Evolutionary conservation across 2,329 filamentous ascomycete species (phyloP).

Genomic region (Claviceps pusilla): DNA sequence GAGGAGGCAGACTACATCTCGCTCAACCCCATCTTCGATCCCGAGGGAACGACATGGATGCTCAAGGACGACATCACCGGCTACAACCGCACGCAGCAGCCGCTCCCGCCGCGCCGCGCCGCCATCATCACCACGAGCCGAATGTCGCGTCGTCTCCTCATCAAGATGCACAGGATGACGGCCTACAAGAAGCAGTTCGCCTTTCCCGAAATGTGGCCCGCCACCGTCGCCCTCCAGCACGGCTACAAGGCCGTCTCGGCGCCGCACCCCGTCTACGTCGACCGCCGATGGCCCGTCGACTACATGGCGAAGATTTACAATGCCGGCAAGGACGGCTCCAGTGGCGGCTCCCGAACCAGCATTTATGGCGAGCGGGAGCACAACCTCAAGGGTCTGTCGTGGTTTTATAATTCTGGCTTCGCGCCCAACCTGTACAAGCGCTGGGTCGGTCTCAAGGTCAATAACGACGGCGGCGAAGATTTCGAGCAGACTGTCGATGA

Average conservation of each 20-base stretch:
- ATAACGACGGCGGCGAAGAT: conserved; percentile 64
- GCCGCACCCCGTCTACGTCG: conserved; percentile 77
- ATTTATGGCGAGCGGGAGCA: conserved; percentile 77
- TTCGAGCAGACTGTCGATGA: conserved; percentile 48
- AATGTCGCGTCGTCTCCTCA: conserved; percentile 64
- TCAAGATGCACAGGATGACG: conserved; percentile 84
- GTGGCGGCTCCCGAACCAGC: conserved; percentile 56
- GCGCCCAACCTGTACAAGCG: conserved; percentile 66
- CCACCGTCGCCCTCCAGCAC: conserved; percentile 74
- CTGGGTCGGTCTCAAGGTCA: conserved; percentile 72
- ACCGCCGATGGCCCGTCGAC: conserved; percentile 68
- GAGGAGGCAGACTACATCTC: conserved; percentile 88
- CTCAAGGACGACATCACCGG: conserved; percentile 72
- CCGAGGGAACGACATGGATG: conserved; percentile 72
- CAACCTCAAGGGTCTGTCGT: conserved; percentile 73
- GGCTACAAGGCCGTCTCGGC: conserved; percentile 85
- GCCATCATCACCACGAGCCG: conserved; percentile 81
- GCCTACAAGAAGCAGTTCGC: conserved; percentile 73
- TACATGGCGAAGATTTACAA: conserved; percentile 73
- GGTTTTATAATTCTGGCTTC: conserved; percentile 84
- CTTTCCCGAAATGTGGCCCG: conserved; percentile 94
- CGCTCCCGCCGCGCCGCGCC: conserved; percentile 52
- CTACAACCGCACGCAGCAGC: conserved; percentile 51
- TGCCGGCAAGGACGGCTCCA: conserved; percentile 57
- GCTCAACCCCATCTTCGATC: conserved; percentile 83